Evolutionary conservation across 345 rosid species (phyloP).

Genomic region (Eucalyptus decipiens): DNA sequence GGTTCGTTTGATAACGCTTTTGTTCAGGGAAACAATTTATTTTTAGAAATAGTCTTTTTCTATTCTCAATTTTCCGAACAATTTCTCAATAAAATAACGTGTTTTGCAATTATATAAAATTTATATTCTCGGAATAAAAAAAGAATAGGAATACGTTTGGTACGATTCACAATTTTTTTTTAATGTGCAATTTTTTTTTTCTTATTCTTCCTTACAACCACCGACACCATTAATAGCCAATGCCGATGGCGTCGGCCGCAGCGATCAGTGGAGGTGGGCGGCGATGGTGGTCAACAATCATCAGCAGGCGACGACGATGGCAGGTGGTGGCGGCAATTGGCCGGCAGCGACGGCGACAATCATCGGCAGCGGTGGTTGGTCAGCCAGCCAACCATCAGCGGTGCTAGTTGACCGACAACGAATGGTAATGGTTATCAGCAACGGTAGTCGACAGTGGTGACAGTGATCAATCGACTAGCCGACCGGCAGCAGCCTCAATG

Average conservation of each 20-base stretch:
- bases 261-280: too few species aligned
- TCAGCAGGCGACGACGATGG: too few species aligned
- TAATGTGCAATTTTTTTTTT: too few species aligned
- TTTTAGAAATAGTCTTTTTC: too few species aligned
- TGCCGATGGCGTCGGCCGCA: fast-evolving
- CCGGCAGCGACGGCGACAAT: fast-evolving
- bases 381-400: fast-evolving
- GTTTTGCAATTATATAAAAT: too few species aligned
- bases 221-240: fast-evolving
- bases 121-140: too few species aligned
- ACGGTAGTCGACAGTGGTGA: fast-evolving
- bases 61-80: too few species aligned
- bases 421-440: too few species aligned
- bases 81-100: too few species aligned
- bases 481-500: fast-evolving
- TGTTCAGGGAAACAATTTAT: fast-evolving
- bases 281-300: fast-evolving
- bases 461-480: fast-evolving
- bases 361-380: fast-evolving
- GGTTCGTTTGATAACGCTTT: fast-evolving
- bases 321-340: fast-evolving
- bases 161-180: too few species aligned
- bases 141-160: fast-evolving
- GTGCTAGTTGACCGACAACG: fast-evolving
- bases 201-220: too few species aligned